A percentile compares a stretch with the other conserved stretches of the same genome.
phyloP scores from a whole-genome alignment of 2,329 filamentous ascomycete genomes.

The Herpotrichia juniperi region DNA sequence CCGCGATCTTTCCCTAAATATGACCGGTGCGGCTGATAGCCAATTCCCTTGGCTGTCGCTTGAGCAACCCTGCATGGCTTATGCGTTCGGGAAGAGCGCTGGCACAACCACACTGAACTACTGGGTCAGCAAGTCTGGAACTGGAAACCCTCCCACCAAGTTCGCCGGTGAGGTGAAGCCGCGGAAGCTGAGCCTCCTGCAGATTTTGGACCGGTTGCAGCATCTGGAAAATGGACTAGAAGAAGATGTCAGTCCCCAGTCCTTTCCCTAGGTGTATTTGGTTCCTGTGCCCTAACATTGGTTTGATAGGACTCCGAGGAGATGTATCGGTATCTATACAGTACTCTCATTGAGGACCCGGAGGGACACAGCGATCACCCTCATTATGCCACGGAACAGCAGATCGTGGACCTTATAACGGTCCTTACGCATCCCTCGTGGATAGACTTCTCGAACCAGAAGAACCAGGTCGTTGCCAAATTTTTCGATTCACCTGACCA shows the following conservation, averaged over 20 bases:
- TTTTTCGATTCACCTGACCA: conserved; percentile 69
- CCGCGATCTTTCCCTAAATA: conserved; percentile 45
- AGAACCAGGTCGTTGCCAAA: conserved; percentile 75
- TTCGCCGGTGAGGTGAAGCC: conserved; percentile 65
- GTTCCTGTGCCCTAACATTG: conserved; percentile 37
- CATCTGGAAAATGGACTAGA: conserved; percentile 50
- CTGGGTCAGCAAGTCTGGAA: conserved; percentile 67
- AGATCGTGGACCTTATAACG: conserved; percentile 74
- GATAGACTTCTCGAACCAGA: conserved; percentile 73
- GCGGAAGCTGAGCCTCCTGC: conserved; percentile 64
- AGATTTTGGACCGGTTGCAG: conserved; percentile 52
- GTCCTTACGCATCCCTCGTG: conserved; percentile 72
- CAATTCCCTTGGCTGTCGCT: conserved; percentile 70
- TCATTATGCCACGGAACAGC: conserved; percentile 68
- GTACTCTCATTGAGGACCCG: conserved; percentile 69
- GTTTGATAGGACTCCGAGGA: conserved; percentile 45
- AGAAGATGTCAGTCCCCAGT: conserved; percentile 47
- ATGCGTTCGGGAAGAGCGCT: conserved; percentile 68
- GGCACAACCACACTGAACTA: conserved; percentile 76
- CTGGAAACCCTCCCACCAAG: conserved; percentile 60
- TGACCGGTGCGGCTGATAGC: conserved; percentile 41
- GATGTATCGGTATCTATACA: conserved; percentile 67
- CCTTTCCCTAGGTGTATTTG: conserved; percentile 19
- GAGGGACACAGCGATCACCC: conserved; percentile 63
- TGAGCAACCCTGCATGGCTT: conserved; percentile 75